Evolutionary conservation across 345 rosid species (phyloP).

Genomic region (Melastoma malabathricum): DNA sequence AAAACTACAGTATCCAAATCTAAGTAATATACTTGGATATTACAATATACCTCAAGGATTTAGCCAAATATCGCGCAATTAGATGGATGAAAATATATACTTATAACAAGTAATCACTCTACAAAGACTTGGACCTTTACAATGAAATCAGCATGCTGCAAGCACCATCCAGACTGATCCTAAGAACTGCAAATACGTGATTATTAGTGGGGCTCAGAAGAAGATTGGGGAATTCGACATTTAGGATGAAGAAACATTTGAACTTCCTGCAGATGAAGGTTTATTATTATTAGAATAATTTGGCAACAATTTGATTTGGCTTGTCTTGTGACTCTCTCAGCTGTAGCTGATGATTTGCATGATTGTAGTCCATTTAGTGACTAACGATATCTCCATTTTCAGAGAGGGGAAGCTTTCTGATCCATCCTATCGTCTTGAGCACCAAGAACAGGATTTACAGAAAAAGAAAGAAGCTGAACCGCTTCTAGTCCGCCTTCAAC

Average conservation of each 20-base stretch:
- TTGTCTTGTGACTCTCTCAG: not conserved
- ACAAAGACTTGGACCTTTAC: constrained; percentile 99
- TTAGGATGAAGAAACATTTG: constrained; percentile 92
- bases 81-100: too few relatives aligned
- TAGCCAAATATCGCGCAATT: too few relatives aligned
- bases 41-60: too few relatives aligned
- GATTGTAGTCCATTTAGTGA: not conserved
- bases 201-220: constrained; percentile 77
- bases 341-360: not conserved
- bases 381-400: constrained; percentile 10
- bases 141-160: constrained; percentile 95
- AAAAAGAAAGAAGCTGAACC: constrained; percentile 99
- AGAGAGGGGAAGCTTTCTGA: constrained; percentile 88
- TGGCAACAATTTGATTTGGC: not conserved
- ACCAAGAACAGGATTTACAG: constrained; percentile 79
- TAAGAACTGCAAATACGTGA: constrained; percentile 79
- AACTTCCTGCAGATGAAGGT: constrained; percentile 96
- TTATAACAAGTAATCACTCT: too few relatives aligned
- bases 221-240: constrained; percentile 77
- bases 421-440: constrained; percentile 91
- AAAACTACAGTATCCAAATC: too few relatives aligned
- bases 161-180: constrained; percentile 94
- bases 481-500: constrained; percentile 64
- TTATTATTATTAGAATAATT: constrained; percentile 5
- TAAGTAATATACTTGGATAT: too few relatives aligned